phyloP scores from a whole-genome alignment of 139 green algal species.

The Asterochloris erici region DNA sequence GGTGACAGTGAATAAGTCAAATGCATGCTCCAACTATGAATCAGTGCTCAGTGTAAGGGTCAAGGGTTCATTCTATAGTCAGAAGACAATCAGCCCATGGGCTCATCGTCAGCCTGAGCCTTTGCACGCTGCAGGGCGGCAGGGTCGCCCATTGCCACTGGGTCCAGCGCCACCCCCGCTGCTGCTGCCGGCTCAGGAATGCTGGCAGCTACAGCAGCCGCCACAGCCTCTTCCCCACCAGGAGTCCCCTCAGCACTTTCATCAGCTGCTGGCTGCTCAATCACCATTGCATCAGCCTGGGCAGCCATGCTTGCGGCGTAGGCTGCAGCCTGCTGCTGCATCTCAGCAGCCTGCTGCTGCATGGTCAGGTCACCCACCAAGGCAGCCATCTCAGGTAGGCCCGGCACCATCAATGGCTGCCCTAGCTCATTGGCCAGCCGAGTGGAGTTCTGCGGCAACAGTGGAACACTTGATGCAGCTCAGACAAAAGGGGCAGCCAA shows the following conservation, averaged over 20 bases:
- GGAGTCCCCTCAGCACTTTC: background rate
- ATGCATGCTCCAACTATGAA: too few relatives aligned
- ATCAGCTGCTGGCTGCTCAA: too few relatives aligned
- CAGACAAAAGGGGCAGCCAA: background rate
- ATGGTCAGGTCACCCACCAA: conserved; percentile 50
- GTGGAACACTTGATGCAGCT: background rate
- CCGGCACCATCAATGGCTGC: conserved; percentile 34
- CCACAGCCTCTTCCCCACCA: background rate
- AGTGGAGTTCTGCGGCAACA: background rate
- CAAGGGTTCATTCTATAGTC: too few relatives aligned
- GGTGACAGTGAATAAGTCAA: too few relatives aligned
- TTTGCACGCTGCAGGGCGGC: too few relatives aligned
- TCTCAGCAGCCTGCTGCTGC: conserved; percentile 35
- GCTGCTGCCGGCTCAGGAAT: background rate
- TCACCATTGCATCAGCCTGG: too few relatives aligned
- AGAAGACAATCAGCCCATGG: too few relatives aligned
- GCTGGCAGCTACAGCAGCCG: background rate
- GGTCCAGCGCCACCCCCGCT: background rate
- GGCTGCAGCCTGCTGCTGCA: background rate
- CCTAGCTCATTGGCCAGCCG: background rate
- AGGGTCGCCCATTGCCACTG: too few relatives aligned
- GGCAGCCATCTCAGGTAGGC: conserved; percentile 45
- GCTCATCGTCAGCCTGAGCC: too few relatives aligned
- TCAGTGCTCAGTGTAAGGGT: too few relatives aligned
- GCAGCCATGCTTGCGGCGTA: background rate